A percentile compares a stretch with the other conserved stretches of the same genome.
These are phyloP conservation scores for Coemansia sp. DNA, from an alignment of 192 early-diverging fungal species.

Conservation along the genomic window DNA sequence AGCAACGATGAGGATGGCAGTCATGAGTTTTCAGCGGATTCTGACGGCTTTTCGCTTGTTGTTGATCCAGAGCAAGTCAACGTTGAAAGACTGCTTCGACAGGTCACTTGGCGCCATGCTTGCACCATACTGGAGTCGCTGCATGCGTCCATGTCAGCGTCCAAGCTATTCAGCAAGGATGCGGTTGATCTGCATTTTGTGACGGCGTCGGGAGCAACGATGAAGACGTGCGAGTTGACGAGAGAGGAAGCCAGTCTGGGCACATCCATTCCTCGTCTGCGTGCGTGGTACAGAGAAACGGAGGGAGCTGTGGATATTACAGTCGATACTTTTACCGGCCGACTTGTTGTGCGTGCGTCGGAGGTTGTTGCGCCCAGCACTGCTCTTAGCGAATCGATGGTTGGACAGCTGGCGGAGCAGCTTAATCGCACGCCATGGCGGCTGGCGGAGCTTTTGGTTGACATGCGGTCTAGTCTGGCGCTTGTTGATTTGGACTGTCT, in stretches of 20 bases:
- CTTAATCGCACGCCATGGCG: constrained; percentile 48
- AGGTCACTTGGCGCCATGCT: constrained; percentile 46
- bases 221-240: constrained; percentile 7
- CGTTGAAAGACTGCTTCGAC: constrained; percentile 34
- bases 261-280: constrained; percentile 30
- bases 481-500: constrained; percentile 49
- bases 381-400: constrained; percentile 38
- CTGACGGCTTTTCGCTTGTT: constrained; percentile 13
- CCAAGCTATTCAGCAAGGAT: constrained; percentile 24
- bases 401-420: constrained; percentile 41
- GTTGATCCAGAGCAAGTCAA: constrained; percentile 32
- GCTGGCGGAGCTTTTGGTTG: constrained; percentile 40
- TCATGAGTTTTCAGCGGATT: background rate
- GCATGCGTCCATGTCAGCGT: constrained; percentile 16
- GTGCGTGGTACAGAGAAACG: constrained; percentile 47
- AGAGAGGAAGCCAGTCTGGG: constrained; percentile 17
- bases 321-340: constrained; percentile 40
- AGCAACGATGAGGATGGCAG: background rate
- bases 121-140: constrained; percentile 32
- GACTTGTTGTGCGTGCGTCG: constrained; percentile 41
- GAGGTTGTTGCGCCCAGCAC: constrained; percentile 27
- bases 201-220: constrained; percentile 19
- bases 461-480: constrained; percentile 49
- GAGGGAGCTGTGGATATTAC: constrained; percentile 51
- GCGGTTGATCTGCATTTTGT: constrained; percentile 40